Base-by-base conservation (phyloP, 441 rosid species). In the Populus hybrid region DNA sequence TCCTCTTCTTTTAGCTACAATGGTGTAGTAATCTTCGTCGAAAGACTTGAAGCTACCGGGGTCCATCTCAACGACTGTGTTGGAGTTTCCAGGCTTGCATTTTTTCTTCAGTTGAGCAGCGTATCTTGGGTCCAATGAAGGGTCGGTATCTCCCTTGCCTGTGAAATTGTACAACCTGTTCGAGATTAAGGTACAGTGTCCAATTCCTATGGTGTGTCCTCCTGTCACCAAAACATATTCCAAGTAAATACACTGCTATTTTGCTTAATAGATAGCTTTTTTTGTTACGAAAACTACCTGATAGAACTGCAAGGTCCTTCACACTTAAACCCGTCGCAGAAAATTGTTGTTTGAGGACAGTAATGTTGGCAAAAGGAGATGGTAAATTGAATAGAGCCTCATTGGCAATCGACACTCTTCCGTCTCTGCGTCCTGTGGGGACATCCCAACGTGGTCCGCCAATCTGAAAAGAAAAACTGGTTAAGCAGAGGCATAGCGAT, bases 351-450 rank as follows among this genome's bases (percentile, higher is more conserved):
- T 86, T 90, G 1, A 87, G 78, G 16, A 16, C 0, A 5, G 80
- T 61, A 30, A 91, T 81, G 79, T 80, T 75, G 53, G 81, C 81
- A 5, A 75, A 80, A 70, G 90, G 92, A 6, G 88, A 59, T 6
- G 92, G 92, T 59, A 93, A 32, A 24, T 78, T 67, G 73, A 24
- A 18, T 0, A 71, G 75, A 5, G 72, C 87, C 72, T 91, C 93
- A 3, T 82, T 69, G 2, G 73, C 12, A 20, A 6, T 69, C 2
- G 97, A 90, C 53, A 90, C 83, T 2, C 77, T 87, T 38, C 97
- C 95, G 76, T 93, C 97, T 84, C 94, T 93, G 61, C 97, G 75
- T 1, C 97, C 97, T 0, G 89, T 86, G 10, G 87, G 88, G 77
- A 92, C 93, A 0, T 80, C 75, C 91, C 91, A 93, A 67, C 1